A percentile compares a stretch with the other conserved stretches of the same genome.
Conservation (phyloP, 768 basidiomycete genomes). For the Naganishia kalamii region DNA sequence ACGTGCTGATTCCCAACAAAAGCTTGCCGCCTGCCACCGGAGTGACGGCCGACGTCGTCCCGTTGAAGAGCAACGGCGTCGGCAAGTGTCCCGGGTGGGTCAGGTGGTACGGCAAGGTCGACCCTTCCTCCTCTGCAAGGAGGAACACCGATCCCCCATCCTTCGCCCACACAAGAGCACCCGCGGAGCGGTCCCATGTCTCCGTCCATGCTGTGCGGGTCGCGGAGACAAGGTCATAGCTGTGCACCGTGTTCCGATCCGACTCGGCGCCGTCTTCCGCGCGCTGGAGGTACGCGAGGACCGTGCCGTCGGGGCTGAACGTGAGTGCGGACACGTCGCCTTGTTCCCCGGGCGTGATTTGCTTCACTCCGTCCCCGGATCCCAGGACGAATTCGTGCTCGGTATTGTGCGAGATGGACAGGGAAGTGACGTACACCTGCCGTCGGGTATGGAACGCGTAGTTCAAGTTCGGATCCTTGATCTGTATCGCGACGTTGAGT, state of each 20-base stretch:
- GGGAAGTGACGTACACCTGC: conserved; percentile 54
- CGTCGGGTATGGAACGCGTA: conserved; percentile 83
- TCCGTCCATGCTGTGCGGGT: conserved; percentile 69
- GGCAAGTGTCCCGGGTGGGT: conserved; percentile 32
- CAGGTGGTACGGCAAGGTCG: conserved; percentile 48
- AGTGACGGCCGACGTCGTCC: conserved; percentile 49
- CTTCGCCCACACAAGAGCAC: conserved; percentile 61
- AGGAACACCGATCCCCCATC: conserved; percentile 65
- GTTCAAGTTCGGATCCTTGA: conserved; percentile 72
- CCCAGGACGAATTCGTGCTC: no score
- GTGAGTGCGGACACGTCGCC: conserved; percentile 73
- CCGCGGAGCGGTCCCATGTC: conserved; percentile 77
- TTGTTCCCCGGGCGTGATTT: conserved; percentile 72
- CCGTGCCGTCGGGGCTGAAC: conserved; percentile 61
- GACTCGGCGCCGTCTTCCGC: conserved; percentile 82
- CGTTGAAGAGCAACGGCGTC: conserved; percentile 35
- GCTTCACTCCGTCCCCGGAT: conserved; percentile 44
- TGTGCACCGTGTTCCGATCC: conserved; percentile 65
- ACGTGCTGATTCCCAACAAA: conserved; percentile 65
- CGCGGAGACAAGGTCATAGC: conserved; percentile 66
- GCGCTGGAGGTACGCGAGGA: conserved; percentile 81
- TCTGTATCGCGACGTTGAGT: conserved; percentile 67
- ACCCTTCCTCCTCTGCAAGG: conserved; percentile 70
- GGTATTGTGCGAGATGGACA: conserved; percentile 10
- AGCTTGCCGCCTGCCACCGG: conserved; percentile 58